Evolutionary conservation across 176 grass and related monocot genomes (phyloP), one percentile per base, ranked within the genome.

Genomic region (Oryza officinalis): DNA sequence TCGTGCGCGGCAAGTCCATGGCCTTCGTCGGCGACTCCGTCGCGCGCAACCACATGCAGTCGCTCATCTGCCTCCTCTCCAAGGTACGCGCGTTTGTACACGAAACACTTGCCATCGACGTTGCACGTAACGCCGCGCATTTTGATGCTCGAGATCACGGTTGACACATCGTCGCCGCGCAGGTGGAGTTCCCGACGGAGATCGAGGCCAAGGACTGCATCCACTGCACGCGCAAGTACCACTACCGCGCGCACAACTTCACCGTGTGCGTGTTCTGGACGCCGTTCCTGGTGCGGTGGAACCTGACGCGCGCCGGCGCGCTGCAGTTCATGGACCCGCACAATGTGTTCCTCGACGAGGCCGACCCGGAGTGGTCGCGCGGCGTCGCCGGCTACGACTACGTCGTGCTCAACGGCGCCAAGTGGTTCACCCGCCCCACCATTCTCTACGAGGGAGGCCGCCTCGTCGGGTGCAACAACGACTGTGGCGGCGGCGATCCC

Each of bases 1-100:
- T 91, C 26, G 83, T 89, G 3, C 76, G 72, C 37, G 82, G 81
- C 65, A 91, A 78, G 78, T 89, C 92, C 79, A 74, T 94, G 57
- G 92, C 86, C 59, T 94, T 94, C 85, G 76, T 91, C 11, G 92
- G 92, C 23, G 92, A 94, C 80, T 94, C 92, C 49, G 60, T 94
- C 10, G 89, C 92, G 3, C 72, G 89, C 40, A 94, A 94, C 80
- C 92, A 94, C 57, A 81, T 91, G 92, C 86, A 94, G 80, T 94
- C 92, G 0, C 80, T 94, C 65, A 91, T 94, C 86, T 94, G 92
- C 84, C 71, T 91, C 76, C 78, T 94, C 23, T 86, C 72, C 27
- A 63, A 60, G 70, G 90, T 91, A 81, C 52, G 10, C 11, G 40
- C 69, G 12, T 10, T 43, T 38, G 37, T 38, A 18, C 54, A n/a